These are phyloP conservation scores for Blumeria hordei DNA, from an alignment of 2,329 filamentous ascomycete species.

Conservation along the genomic window DNA sequence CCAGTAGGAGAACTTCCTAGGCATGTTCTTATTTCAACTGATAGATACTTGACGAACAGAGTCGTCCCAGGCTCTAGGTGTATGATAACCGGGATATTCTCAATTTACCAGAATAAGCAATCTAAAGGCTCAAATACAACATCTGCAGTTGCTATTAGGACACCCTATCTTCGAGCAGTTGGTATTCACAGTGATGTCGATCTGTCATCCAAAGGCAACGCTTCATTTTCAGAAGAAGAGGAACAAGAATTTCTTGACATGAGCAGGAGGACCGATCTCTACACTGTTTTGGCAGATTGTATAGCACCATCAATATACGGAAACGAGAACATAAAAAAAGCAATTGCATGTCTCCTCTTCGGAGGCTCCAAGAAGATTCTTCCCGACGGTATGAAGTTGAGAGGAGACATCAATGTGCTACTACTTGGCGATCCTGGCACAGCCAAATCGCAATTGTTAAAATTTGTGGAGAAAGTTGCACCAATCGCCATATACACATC, in stretches of 20 bases:
- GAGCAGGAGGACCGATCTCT: constrained; percentile 78
- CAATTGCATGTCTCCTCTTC: constrained; percentile 78
- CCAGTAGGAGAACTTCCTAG: constrained; percentile 87
- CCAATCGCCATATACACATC: constrained; percentile 98
- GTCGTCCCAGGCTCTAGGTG: constrained; percentile 90
- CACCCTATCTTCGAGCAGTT: constrained; percentile 79
- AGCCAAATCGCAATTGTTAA: constrained; percentile 87
- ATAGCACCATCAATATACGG: constrained; percentile 97
- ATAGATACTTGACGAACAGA: constrained; percentile 81
- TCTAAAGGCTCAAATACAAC: constrained; percentile 49
- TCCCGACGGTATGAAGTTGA: constrained; percentile 88
- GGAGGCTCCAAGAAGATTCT: constrained; percentile 95
- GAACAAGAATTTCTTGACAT: constrained; percentile 90
- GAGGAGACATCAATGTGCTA: constrained; percentile 94
- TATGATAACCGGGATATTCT: constrained; percentile 91
- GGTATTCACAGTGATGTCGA: constrained; percentile 82
- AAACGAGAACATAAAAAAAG: constrained; percentile 88
- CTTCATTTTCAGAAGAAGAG: constrained; percentile 77
- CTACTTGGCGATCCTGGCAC: constrained; percentile 94
- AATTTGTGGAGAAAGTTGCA: constrained; percentile 90
- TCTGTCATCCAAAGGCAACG: constrained; percentile 63
- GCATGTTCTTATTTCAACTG: constrained; percentile 89
- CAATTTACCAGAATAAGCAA: constrained; percentile 86
- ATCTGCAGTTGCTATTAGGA: constrained; percentile 79
- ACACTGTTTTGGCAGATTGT: constrained; percentile 68